These are phyloP conservation scores for Hanseniaspora thailandica DNA, from an alignment of 805 yeast species.

Conservation along the genomic window DNA sequence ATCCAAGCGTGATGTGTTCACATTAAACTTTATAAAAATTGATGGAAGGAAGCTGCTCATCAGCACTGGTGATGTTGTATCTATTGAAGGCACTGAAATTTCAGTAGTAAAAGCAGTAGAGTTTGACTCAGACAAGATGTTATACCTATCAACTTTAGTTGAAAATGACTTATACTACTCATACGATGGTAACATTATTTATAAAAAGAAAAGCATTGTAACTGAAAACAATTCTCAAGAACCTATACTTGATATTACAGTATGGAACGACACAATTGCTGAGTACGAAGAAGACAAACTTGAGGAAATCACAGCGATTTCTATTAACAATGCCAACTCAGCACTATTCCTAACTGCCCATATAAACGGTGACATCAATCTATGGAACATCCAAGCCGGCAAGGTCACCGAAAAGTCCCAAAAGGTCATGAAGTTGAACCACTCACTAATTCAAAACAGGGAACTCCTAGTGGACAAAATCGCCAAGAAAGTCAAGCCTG, in stretches of 20 bases:
- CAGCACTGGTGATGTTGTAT: background rate
- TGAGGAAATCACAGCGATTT: conserved; percentile 7
- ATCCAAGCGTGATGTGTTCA: background rate
- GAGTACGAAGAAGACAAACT: conserved; percentile 12
- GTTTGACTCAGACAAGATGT: too few species aligned
- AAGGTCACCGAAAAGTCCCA: background rate
- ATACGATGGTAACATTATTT: background rate
- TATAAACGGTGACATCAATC: conserved; percentile 6
- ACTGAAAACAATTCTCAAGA: background rate
- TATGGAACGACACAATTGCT: conserved; percentile 10
- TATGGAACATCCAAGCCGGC: conserved; percentile 1
- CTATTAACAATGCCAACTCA: background rate
- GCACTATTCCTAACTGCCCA: background rate
- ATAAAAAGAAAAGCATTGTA: background rate
- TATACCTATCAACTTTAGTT: background rate
- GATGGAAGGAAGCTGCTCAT: background rate
- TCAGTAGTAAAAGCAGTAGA: background rate
- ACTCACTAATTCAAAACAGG: conserved; percentile 8
- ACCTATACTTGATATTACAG: background rate
- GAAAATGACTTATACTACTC: background rate
- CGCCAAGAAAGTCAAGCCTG: background rate
- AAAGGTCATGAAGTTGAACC: background rate
- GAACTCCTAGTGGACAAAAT: conserved; percentile 6
- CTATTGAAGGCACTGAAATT: background rate
- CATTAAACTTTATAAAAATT: background rate